Percentiles rank a stretch among this genome's conserved stretches.
Conservation (phyloP, 441 rosid genomes). For the Erysimum pusillum region DNA sequence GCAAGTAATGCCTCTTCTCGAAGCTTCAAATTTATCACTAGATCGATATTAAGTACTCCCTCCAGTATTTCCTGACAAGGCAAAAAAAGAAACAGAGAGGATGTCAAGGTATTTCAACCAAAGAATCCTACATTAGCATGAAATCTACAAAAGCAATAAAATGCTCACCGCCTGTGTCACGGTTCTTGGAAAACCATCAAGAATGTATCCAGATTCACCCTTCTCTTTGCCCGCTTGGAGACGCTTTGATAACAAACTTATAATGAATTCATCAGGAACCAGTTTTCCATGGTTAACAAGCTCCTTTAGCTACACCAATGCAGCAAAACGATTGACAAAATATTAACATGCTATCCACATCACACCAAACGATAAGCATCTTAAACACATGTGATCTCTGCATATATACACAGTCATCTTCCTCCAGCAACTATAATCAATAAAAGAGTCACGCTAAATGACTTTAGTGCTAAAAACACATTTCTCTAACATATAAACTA, state of each 20-base stretch:
- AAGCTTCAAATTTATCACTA: slow-evolving; percentile 89
- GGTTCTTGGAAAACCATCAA: slow-evolving; percentile 96
- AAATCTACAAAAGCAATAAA: slow-evolving; percentile 15
- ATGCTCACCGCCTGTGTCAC: slow-evolving; percentile 87
- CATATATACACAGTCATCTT: not conserved
- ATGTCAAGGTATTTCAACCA: not conserved
- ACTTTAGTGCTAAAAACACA: not conserved
- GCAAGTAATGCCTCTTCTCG: slow-evolving; percentile 87
- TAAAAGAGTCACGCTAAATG: not conserved
- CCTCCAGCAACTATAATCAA: not conserved
- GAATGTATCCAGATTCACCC: slow-evolving; percentile 94
- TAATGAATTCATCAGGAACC: slow-evolving; percentile 90
- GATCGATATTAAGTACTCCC: slow-evolving; percentile 83
- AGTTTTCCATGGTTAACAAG: slow-evolving; percentile 82
- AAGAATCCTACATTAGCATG: not conserved
- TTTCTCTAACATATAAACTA: not conserved
- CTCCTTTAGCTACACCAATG: slow-evolving; percentile 71
- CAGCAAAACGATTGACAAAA: not conserved
- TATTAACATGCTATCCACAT: not conserved
- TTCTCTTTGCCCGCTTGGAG: slow-evolving; percentile 76
- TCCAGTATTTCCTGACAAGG: slow-evolving; percentile 86
- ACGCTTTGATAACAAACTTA: slow-evolving; percentile 80
- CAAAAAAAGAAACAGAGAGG: not conserved
- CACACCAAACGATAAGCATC: slow-evolving; percentile 5
- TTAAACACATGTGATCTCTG: slow-evolving; percentile 1